These are phyloP conservation scores for Chrysanthemum makinoi DNA, from an alignment of 129 eudicot genomes.

Conservation along the genomic window DNA sequence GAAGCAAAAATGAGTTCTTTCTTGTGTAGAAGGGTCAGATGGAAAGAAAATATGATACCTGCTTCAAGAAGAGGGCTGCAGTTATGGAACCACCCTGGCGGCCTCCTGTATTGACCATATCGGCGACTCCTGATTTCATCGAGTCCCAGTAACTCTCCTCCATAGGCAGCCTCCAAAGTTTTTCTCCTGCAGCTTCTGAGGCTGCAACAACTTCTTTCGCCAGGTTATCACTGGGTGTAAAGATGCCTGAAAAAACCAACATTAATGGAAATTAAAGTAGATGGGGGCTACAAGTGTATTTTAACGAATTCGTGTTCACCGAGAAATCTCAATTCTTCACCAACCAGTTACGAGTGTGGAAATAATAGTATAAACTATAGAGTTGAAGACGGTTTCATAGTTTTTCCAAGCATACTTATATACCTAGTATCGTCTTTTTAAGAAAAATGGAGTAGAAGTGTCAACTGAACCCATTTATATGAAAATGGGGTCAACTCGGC, in stretches of 20 bases:
- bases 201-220: constrained; percentile 91
- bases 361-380: too few relatives aligned
- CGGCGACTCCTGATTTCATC: constrained; percentile 98
- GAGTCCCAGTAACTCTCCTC: constrained; percentile 98
- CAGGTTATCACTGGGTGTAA: constrained; percentile 81
- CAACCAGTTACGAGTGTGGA: too few relatives aligned
- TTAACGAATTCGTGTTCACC: too few relatives aligned
- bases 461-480: too few relatives aligned
- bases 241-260: constrained; percentile 50
- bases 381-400: too few relatives aligned
- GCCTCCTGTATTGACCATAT: constrained; percentile 95
- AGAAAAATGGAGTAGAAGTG: not conserved
- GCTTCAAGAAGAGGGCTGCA: constrained; percentile 92
- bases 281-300: too few relatives aligned
- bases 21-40: constrained; percentile 1
- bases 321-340: too few relatives aligned
- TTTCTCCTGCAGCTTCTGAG: constrained; percentile 89
- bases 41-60: constrained; percentile 45
- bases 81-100: constrained; percentile 93
- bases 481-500: too few relatives aligned
- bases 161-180: constrained; percentile 95
- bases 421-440: not conserved
- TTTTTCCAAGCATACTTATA: too few relatives aligned
- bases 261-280: not conserved
- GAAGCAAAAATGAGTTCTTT: not conserved